A percentile compares a stretch with the other conserved stretches of the same genome.
Evolutionary conservation across 2,329 filamentous ascomycete species (phyloP).

Genomic region (Trichoderma sp.): DNA sequence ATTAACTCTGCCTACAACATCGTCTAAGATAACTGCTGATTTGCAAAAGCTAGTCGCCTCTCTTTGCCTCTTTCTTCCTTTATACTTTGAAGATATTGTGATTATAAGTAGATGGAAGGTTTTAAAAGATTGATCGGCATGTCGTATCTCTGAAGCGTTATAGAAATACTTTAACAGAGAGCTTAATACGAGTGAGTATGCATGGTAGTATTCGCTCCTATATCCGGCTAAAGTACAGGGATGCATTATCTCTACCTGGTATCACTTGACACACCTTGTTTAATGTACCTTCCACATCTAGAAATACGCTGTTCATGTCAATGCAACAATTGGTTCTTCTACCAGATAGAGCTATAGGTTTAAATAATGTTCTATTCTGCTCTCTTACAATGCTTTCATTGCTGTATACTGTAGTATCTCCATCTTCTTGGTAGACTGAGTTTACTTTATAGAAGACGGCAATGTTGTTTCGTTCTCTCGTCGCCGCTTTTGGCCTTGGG

Average conservation of each 20-base stretch:
- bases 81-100: not conserved
- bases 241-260: not conserved
- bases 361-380: not conserved
- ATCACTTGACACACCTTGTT: slow-evolving; percentile 9
- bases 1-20: not conserved
- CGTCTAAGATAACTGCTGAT: not conserved
- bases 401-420: not conserved
- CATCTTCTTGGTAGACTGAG: not conserved
- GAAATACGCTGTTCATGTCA: not conserved
- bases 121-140: not conserved
- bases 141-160: not conserved
- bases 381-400: not conserved
- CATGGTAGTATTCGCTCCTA: not conserved
- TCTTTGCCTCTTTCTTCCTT: not conserved
- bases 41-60: not conserved
- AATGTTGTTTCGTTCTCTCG: not conserved
- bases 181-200: not conserved
- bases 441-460: not conserved
- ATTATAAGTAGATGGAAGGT: not conserved
- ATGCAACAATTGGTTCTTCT: not conserved
- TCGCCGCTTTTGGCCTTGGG: not conserved
- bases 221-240: not conserved
- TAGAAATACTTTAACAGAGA: not conserved
- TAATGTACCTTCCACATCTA: slow-evolving; percentile 9
- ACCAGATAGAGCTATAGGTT: not conserved